Base-by-base conservation (phyloP, 331 rosid species). In the Pyrus hybrid region DNA sequence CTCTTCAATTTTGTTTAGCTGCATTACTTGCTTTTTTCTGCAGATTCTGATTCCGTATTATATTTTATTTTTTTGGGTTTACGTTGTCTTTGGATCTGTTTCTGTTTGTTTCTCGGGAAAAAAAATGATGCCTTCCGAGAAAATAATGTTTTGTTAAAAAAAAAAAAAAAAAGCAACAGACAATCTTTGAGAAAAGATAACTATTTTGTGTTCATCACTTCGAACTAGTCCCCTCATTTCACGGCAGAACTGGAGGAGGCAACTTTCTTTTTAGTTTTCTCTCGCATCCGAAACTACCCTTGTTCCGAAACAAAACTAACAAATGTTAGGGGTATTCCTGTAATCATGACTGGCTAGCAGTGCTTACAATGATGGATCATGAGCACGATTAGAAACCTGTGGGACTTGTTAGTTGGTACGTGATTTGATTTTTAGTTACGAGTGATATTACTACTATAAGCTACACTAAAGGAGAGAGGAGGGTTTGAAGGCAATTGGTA, bases 201-300 rank as follows among this genome's bases (percentile, higher is more conserved):
- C 63, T 30, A 63, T 62, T 54, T 76, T 25, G 56, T 65, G 81
- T 87, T 70, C 72, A 76, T 64, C 67, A 87, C 80, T 85, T 75
- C 82, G 63, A 83, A 64, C 71, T 47, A 7, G 26, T 79, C 74
- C 72, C 95, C 94, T 75, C 65, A 61, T 81, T 76, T 91, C 88
- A 78, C 89, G 97, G 96, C 97, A 81, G 76, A 82, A 89, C 80
- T 81, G 82, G 86, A 72, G 96, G 84, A 51, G 70, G 47, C 57
- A 56, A 54, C 49, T 21, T 68, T 57, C 26, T 57, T 8, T 57
- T 21, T 10, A 37, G 45, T 5, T 68, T 82, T 67, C 68, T 64
- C 66, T 45, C 9, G 45, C 26, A 43, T 78, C 80, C 86, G 63
- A 78, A 70, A 84, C 67, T 80, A 37, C 63, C 84, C 83, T 43